A percentile compares a stretch with the other conserved stretches of the same genome.
Conservation (phyloP, 2,329 filamentous ascomycete species). For the Penicillium sp. region DNA sequence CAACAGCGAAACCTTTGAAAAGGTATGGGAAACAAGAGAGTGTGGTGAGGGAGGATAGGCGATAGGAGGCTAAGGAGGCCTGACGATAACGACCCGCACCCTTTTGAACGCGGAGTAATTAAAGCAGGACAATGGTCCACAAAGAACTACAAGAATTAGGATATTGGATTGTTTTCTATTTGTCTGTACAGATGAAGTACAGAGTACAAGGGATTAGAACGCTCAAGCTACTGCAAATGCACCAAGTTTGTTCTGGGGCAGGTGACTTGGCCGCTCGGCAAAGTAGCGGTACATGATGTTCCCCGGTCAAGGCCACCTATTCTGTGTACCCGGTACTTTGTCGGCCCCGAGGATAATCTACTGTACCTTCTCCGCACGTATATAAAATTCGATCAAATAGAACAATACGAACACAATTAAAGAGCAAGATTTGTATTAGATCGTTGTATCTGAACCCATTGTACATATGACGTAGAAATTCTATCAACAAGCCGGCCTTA, state of each 20-base stretch:
- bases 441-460: slow-evolving; percentile 4
- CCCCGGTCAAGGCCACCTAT: not conserved
- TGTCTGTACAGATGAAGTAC: not conserved
- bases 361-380: not conserved
- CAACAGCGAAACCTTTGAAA: not conserved
- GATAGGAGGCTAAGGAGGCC: slow-evolving; percentile 17
- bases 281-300: slow-evolving; percentile 19
- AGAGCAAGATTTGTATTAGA: slow-evolving; percentile 1
- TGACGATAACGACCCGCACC: slow-evolving; percentile 20
- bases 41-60: slow-evolving; percentile 1
- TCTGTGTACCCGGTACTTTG: slow-evolving; percentile 8
- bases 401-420: not conserved
- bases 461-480: slow-evolving; percentile 11
- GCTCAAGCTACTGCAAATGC: not conserved
- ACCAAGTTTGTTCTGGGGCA: slow-evolving; percentile 12
- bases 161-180: not conserved
- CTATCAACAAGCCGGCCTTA: slow-evolving; percentile 11
- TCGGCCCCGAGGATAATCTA: not conserved
- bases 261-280: slow-evolving; percentile 20
- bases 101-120: slow-evolving; percentile 1
- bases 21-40: not conserved
- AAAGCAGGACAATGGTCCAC: not conserved
- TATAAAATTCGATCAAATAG: not conserved
- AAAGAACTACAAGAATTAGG: not conserved
- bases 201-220: slow-evolving; percentile 1